Evolutionary conservation across 495 filamentous ascomycete genomes (phyloP), one percentile per base, ranked within the genome.

Genomic region (Penicillium turbatum): DNA sequence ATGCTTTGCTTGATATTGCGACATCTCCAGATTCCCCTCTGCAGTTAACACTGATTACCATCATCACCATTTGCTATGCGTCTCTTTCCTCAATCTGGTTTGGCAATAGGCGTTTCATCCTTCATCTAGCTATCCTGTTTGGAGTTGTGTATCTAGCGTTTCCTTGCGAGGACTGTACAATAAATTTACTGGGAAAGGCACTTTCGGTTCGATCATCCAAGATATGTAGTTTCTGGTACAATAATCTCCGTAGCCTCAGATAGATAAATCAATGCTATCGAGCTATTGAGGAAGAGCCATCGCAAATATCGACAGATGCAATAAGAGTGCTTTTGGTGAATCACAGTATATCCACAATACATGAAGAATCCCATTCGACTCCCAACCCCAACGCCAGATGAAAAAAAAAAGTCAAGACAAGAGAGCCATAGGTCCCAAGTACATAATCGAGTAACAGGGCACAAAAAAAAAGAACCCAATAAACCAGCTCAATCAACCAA

Each of bases 371-470:
- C 43, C 52, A 46, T 51, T 51, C 53, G 57, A 66, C 60, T 63
- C 63, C 63, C 58, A 62, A 48, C 63, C 58, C 63, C 55, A 65
- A 66, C 63, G 63, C 63, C 63, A 48, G 57, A 58, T 43, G 57
- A 49, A 43, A 47, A 51, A 46, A 31, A 58, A 38, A 26, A 53
- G 21, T 53, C 45, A 54, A 48, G 32, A 51, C 43, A 52, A 34
- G 51, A 51, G 26, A 43, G 37, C 38, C 38, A 32, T 5, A 39
- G 30, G 30, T 29, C 39, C 32, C 21, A 27, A n/a, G 7, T 27
- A 44, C 26, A 40, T 47, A 54, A 55, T 51, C 32, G 36, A 34
- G 19, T 39, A 38, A 45, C 27, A 44, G 32, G 34, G 17, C 7
- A 34, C 37, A 34, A 31, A 24, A 17, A 27, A 39, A 17, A 29